Conservation (phyloP, 257 asterid species). For the Anisodus acutangulus region DNA sequence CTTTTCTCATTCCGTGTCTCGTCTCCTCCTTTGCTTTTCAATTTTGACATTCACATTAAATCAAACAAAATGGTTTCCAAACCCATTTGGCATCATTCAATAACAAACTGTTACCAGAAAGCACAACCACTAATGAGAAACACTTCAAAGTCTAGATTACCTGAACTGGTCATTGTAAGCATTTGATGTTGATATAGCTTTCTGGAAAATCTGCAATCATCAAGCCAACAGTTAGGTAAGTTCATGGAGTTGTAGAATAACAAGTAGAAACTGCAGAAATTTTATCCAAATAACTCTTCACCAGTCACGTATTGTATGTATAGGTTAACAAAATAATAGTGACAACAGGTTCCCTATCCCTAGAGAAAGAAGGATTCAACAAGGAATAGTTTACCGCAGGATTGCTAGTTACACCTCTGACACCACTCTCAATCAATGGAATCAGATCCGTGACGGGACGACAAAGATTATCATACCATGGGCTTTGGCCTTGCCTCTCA, state of each 20-base stretch:
- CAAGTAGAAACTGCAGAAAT: conserved; percentile 15
- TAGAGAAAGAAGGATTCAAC: not conserved
- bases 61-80: not conserved
- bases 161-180: conserved; percentile 97
- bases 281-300: not conserved
- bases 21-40: not conserved
- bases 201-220: conserved; percentile 88
- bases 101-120: conserved; percentile 28
- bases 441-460: conserved; percentile 98
- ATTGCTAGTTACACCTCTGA: conserved; percentile 97
- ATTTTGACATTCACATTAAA: not conserved
- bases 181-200: conserved; percentile 96
- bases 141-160: conserved; percentile 40
- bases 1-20: not conserved
- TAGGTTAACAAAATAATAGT: not conserved
- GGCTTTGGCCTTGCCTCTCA: conserved; percentile 96
- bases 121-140: conserved; percentile 18
- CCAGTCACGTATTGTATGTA: not conserved
- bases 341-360: not conserved
- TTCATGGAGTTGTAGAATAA: conserved; percentile 7
- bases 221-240: conserved; percentile 12
- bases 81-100: not conserved
- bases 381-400: conserved; percentile 73
- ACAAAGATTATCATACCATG: conserved; percentile 96
- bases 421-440: conserved; percentile 90